A percentile compares a stretch with the other conserved stretches of the same genome.
These are phyloP conservation scores for Monotropa hypopitys DNA, from an alignment of 179 eudicot genomes.

Conservation along the genomic window DNA sequence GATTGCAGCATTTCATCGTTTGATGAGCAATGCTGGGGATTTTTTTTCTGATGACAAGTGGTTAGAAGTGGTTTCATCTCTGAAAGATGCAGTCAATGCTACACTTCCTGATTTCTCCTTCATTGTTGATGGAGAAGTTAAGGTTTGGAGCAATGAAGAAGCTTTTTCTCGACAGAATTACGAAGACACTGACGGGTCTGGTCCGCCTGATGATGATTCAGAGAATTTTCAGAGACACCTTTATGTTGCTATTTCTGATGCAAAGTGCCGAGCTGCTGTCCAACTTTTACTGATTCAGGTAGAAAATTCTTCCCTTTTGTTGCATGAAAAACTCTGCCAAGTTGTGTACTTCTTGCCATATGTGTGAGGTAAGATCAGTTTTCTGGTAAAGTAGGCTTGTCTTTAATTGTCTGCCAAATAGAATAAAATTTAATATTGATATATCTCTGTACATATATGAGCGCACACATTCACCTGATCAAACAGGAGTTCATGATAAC, in stretches of 20 bases:
- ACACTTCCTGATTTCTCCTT: constrained; percentile 84
- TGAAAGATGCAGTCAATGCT: constrained; percentile 68
- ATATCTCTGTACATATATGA: background rate
- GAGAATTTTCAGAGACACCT: constrained; percentile 34
- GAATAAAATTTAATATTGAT: no score
- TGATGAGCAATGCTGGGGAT: constrained; percentile 87
- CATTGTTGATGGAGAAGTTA: constrained; percentile 28
- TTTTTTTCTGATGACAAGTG: constrained; percentile 78
- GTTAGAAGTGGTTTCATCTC: constrained; percentile 71
- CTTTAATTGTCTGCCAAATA: no score
- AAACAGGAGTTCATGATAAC: background rate
- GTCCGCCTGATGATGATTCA: constrained; percentile 29
- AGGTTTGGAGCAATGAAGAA: constrained; percentile 31
- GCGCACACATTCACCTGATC: background rate
- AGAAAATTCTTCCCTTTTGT: background rate
- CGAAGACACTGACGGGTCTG: constrained; percentile 35
- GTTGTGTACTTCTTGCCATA: background rate
- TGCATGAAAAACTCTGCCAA: background rate
- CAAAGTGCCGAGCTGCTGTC: constrained; percentile 76
- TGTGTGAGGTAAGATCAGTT: background rate
- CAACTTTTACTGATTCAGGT: constrained; percentile 71
- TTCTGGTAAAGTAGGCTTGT: constrained; percentile 5
- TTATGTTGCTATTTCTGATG: constrained; percentile 62
- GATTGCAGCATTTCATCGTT: constrained; percentile 88
- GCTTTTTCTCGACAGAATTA: constrained; percentile 20